These are phyloP conservation scores for Penicillium steckii DNA, from an alignment of 495 filamentous ascomycete species.

Conservation along the genomic window DNA sequence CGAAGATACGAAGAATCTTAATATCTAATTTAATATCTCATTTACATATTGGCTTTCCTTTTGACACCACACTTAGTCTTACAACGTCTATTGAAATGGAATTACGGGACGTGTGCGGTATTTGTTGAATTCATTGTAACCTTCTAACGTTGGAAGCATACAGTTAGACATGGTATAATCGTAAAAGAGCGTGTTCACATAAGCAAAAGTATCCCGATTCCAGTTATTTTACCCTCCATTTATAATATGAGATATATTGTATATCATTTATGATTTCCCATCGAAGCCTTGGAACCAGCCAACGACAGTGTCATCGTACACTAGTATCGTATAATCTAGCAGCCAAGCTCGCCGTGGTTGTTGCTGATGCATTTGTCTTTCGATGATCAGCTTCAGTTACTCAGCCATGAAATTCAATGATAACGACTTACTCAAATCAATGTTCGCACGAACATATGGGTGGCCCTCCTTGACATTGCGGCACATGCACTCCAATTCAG, in stretches of 20 bases:
- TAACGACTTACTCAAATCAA: slow-evolving; percentile 18
- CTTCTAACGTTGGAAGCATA: not conserved
- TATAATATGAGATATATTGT: not conserved
- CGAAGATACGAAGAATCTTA: not conserved
- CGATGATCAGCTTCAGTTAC: not conserved
- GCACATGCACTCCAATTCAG: slow-evolving; percentile 21
- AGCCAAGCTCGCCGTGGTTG: slow-evolving; percentile 20
- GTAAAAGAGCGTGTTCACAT: slow-evolving; percentile 11
- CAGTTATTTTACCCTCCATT: not conserved
- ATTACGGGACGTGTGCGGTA: not conserved
- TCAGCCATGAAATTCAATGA: not conserved
- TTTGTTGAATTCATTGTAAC: not conserved
- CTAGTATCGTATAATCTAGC: slow-evolving; percentile 2
- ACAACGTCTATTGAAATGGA: too few relatives aligned
- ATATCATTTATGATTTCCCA: too few relatives aligned
- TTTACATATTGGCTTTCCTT: too few relatives aligned
- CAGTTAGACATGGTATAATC: not conserved
- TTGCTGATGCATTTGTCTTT: slow-evolving; percentile 25
- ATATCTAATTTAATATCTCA: not conserved
- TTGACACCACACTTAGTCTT: too few relatives aligned
- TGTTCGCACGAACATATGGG: slow-evolving; percentile 10
- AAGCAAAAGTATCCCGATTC: not conserved
- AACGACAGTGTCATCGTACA: not conserved
- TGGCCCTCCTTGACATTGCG: slow-evolving; percentile 14
- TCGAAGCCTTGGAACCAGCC: too few relatives aligned